Conservation (phyloP, 768 basidiomycete genomes). For the Auriscalpium orientale region DNA sequence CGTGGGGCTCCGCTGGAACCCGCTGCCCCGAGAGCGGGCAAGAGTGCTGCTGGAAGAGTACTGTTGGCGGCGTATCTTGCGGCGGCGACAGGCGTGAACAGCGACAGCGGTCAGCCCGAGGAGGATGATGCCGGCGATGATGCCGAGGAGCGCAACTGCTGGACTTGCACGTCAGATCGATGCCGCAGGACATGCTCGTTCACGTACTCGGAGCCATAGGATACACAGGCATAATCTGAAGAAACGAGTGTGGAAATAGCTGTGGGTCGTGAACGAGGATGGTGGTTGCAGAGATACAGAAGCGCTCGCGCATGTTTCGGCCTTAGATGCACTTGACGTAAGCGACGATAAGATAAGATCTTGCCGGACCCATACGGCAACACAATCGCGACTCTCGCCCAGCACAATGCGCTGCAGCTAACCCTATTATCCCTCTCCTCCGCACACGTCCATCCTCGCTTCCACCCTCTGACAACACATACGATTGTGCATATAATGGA, state of each 20-base stretch:
- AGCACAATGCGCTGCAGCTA: background rate
- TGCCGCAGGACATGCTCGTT: too few relatives aligned
- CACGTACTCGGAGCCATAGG: background rate
- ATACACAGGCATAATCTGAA: background rate
- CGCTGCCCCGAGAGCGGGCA: background rate
- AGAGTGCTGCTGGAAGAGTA: background rate
- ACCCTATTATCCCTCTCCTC: background rate
- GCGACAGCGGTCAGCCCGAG: background rate
- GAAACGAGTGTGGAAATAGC: background rate
- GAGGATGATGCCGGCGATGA: background rate
- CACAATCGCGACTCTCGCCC: background rate
- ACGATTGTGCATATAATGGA: too few relatives aligned
- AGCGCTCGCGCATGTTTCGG: background rate
- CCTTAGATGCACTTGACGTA: too few relatives aligned
- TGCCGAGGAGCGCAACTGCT: background rate
- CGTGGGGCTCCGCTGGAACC: background rate
- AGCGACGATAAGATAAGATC: too few relatives aligned
- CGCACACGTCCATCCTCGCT: background rate
- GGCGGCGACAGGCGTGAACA: background rate
- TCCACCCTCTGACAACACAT: background rate
- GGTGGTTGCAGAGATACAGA: background rate
- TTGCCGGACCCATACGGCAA: background rate
- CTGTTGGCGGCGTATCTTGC: background rate
- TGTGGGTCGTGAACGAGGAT: background rate
- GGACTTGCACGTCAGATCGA: too few relatives aligned